phyloP scores from a whole-genome alignment of 257 asterid genomes.

The Asclepias syriaca region DNA sequence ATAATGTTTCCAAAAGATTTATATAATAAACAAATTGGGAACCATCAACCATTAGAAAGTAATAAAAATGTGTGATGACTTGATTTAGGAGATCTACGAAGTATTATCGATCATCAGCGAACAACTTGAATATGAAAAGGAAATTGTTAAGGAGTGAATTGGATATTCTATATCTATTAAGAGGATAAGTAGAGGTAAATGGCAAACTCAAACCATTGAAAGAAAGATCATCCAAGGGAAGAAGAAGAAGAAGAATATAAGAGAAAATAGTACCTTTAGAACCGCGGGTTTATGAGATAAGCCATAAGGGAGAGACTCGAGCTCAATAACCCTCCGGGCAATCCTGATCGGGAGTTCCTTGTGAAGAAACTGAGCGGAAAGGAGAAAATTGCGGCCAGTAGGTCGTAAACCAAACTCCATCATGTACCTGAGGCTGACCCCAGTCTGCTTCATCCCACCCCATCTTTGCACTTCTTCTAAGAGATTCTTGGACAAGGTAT shows the following conservation, averaged over 20 bases:
- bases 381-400: constrained; percentile 54
- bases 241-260: neutral
- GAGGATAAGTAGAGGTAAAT: neutral
- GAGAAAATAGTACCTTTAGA: constrained; percentile 40
- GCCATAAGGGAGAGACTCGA: constrained; percentile 75
- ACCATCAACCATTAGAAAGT: no score
- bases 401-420: constrained; percentile 85
- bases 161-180: neutral
- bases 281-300: constrained; percentile 71
- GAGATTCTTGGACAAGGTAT: constrained; percentile 43
- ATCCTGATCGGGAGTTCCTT: constrained; percentile 85
- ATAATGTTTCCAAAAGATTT: no score
- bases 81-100: no score
- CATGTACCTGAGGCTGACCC: constrained; percentile 90
- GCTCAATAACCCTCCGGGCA: constrained; percentile 87
- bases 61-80: no score
- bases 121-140: neutral
- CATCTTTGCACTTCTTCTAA: constrained; percentile 63
- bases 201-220: neutral
- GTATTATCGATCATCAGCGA: no score
- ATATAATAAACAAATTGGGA: no score
- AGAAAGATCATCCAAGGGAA: constrained; percentile 20
- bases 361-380: constrained; percentile 79
- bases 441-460: constrained; percentile 78
- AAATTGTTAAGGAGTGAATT: neutral